Conservation (phyloP, 805 yeast species). For the Danielozyma ontarioensis region DNA sequence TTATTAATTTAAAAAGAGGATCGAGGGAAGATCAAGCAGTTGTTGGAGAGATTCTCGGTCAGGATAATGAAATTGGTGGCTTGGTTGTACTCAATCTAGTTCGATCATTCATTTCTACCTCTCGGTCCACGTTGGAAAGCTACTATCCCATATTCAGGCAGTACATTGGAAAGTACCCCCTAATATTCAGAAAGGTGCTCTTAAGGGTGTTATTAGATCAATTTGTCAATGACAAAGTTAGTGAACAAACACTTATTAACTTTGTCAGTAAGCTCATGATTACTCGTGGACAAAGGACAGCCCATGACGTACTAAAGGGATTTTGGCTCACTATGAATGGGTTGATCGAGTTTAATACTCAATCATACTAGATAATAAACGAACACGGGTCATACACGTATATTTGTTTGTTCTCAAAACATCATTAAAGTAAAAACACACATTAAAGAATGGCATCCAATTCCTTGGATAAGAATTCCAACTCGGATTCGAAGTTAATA, state of each 20-base stretch:
- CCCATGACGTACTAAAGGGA: constrained; percentile 51
- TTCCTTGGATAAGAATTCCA: constrained; percentile 48
- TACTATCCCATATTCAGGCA: constrained; percentile 50
- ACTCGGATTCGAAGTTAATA: constrained; percentile 55
- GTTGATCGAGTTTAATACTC: constrained; percentile 40
- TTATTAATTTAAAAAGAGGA: constrained; percentile 45
- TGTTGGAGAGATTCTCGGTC: constrained; percentile 15
- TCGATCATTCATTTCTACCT: constrained; percentile 32
- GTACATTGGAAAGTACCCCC: constrained; percentile 43
- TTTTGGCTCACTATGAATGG: constrained; percentile 66
- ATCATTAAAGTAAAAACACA: not conserved
- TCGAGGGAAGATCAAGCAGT: constrained; percentile 34
- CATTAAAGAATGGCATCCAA: constrained; percentile 26
- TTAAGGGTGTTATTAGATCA: not conserved
- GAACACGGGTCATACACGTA: not conserved
- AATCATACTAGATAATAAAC: not conserved
- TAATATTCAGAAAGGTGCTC: constrained; percentile 31
- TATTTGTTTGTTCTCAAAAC: not conserved
- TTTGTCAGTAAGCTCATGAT: constrained; percentile 52
- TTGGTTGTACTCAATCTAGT: constrained; percentile 22
- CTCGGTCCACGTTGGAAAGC: constrained; percentile 58
- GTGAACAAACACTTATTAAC: no score
- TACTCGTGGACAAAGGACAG: constrained; percentile 63
- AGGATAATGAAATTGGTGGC: constrained; percentile 15
- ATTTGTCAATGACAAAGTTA: constrained; percentile 54